Evolutionary conservation across 495 filamentous ascomycete genomes (phyloP), one percentile per base, ranked within the genome.

Genomic region (Chaetomium tenue): DNA sequence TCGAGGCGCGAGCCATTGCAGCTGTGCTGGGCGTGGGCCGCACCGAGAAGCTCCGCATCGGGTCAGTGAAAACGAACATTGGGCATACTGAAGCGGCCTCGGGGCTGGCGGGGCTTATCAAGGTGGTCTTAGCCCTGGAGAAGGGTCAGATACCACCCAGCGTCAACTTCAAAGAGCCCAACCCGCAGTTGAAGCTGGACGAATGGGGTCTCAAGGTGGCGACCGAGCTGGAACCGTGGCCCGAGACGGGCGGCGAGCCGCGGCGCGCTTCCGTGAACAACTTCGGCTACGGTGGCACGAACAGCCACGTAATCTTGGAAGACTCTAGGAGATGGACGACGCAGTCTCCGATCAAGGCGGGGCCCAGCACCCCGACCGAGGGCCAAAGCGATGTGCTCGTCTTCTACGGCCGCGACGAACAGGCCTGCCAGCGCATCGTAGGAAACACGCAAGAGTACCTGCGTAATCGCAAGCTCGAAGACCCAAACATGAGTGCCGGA

Each of bases 41-140:
- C n/a, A 30, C 71, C 83, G 82, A 13, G 20, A 37, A 37, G 33
- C 33, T 74, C 2, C 59, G 61, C n/a, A 69, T 81, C 7, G 82
- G 79, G 1, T 83, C 84, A 0, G 72, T 86, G 0, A 87, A 87
- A 65, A 79, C 79, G 0, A 84, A 84, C 58, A 78, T 87, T 12
- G 84, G 86, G 4, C 86, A 88, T 68, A 46, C 76, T 2, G 86
- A 87, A 66, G 81, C 75, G 1, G 75, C 78, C 0, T 75, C 74
- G 33, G 85, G 84, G 22, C 71, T 88, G 13, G 75, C 81, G 1
- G 78, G 76, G 1, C 60, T 88, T 0, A 82, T 88, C 52, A 88
- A 88, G 65, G 78, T 77, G 0, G 74, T 77, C 11, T 56, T 85
- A 47, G 81, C 81, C 70, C 66, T 88, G 18, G 81, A 88, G 58